phyloP scores from a whole-genome alignment of 2,329 filamentous ascomycete species.

The Aspergillus bombycis region DNA sequence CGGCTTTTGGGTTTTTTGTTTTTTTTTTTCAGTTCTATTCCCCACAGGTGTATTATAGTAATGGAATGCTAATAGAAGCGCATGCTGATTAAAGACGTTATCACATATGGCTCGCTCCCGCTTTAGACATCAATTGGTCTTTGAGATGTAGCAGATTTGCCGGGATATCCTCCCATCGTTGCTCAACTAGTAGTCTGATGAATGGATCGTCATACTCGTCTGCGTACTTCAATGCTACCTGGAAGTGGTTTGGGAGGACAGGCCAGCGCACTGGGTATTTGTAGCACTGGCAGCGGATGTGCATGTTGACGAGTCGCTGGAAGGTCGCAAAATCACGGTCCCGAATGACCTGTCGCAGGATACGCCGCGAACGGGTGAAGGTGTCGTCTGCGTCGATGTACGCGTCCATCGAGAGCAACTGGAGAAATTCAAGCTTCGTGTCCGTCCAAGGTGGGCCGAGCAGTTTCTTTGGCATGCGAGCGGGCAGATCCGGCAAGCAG shows the following conservation, averaged over 20 bases:
- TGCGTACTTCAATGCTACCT: constrained; percentile 33
- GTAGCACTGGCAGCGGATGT: constrained; percentile 36
- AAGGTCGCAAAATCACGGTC: constrained; percentile 40
- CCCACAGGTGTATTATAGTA: constrained; percentile 1
- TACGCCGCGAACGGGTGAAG: constrained; percentile 32
- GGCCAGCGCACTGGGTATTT: constrained; percentile 39
- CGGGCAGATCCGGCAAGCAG: constrained; percentile 29
- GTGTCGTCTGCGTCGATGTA: constrained; percentile 41
- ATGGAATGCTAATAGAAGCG: neutral
- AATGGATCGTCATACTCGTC: constrained; percentile 38
- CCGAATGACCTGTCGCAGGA: constrained; percentile 39
- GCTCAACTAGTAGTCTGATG: constrained; percentile 32
- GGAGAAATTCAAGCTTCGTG: constrained; percentile 42
- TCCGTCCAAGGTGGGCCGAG: constrained; percentile 43
- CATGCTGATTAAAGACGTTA: neutral
- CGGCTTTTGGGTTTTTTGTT: neutral
- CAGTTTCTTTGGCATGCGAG: constrained; percentile 43
- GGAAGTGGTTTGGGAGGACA: constrained; percentile 35
- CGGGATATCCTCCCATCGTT: constrained; percentile 38
- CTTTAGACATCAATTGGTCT: constrained; percentile 28
- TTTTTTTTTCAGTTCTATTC: constrained; percentile 8
- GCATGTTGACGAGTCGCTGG: constrained; percentile 31
- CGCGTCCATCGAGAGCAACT: constrained; percentile 39
- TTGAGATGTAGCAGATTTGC: constrained; percentile 23
- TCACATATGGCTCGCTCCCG: constrained; percentile 2